Percentiles rank a stretch among this genome's conserved stretches.
Evolutionary conservation across 352 stramenopile genomes (phyloP).

Genomic region (Phytophthora gonapodyides): DNA sequence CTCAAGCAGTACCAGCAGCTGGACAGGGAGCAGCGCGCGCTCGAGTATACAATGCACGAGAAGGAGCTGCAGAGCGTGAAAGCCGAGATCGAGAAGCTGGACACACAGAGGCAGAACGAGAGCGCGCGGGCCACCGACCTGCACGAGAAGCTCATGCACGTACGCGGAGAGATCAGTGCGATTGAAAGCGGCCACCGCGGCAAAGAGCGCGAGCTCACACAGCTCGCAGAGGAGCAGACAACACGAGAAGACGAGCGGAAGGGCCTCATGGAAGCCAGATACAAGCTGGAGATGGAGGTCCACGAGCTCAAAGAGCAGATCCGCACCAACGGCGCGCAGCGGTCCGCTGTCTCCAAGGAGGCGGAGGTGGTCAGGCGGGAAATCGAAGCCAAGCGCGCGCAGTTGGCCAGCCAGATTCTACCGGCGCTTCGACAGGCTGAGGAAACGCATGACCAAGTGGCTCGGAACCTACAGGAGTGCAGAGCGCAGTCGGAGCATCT

Average conservation of each 20-base stretch:
- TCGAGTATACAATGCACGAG: constrained; percentile 97
- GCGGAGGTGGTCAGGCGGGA: constrained; percentile 54
- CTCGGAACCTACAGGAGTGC: constrained; percentile 61
- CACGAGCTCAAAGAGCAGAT: constrained; percentile 73
- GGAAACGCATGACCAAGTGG: constrained; percentile 85
- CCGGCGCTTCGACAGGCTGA: constrained; percentile 59
- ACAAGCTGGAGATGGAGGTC: constrained; percentile 84
- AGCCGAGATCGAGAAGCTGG: constrained; percentile 66
- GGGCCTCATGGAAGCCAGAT: constrained; percentile 75
- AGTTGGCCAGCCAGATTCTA: constrained; percentile 58
- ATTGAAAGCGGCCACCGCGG: constrained; percentile 48
- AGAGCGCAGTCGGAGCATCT: constrained; percentile 85
- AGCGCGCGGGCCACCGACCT: constrained; percentile 52
- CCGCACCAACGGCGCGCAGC: constrained; percentile 49
- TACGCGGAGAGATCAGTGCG: constrained; percentile 56
- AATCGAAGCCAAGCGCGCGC: constrained; percentile 52
- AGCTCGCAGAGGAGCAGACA: constrained; percentile 57
- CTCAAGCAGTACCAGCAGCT: constrained; percentile 95
- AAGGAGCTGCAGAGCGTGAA: constrained; percentile 80
- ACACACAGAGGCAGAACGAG: constrained; percentile 68
- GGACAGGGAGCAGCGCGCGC: constrained; percentile 94
- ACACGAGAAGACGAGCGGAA: constrained; percentile 73
- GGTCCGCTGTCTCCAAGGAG: constrained; percentile 56
- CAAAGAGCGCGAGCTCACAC: constrained; percentile 56
- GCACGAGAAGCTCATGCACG: constrained; percentile 69